Evolutionary conservation across 805 yeast genomes (phyloP).

Genomic region (Phaffomyces antillensis): DNA sequence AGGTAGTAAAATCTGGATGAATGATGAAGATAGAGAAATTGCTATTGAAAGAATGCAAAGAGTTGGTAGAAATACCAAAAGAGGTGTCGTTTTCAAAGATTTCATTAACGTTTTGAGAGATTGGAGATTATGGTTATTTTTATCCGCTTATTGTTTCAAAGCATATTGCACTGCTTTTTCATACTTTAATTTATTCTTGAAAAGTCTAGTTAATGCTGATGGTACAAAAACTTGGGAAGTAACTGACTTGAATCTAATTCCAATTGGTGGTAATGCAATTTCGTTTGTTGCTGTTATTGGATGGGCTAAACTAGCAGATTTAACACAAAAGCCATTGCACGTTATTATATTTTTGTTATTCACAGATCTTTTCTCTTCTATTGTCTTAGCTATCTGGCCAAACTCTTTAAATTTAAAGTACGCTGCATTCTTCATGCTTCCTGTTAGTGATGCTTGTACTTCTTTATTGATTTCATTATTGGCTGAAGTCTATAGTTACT

Average conservation of each 20-base stretch:
- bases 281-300: constrained; percentile 10
- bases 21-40: constrained; percentile 24
- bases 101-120: constrained; percentile 1
- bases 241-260: constrained; percentile 14
- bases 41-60: constrained; percentile 19
- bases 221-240: constrained; percentile 9
- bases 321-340: constrained; percentile 7
- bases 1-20: constrained; percentile 25
- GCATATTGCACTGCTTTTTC: constrained; percentile 5
- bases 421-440: constrained; percentile 12
- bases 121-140: constrained; percentile 12
- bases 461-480: constrained; percentile 8
- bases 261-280: constrained; percentile 16
- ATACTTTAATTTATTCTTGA: constrained; percentile 13
- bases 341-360: constrained; percentile 2
- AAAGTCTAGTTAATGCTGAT: constrained; percentile 11
- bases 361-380: constrained; percentile 5
- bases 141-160: constrained; percentile 9
- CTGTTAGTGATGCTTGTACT: constrained; percentile 8
- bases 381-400: constrained; percentile 11
- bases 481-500: constrained; percentile 19
- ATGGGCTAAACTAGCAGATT: constrained; percentile 11
- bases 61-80: constrained; percentile 11
- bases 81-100: constrained; percentile 4
- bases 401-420: constrained; percentile 3